Evolutionary conservation across 768 basidiomycete genomes (phyloP).

Genomic region (Leccinum ochraceum): DNA sequence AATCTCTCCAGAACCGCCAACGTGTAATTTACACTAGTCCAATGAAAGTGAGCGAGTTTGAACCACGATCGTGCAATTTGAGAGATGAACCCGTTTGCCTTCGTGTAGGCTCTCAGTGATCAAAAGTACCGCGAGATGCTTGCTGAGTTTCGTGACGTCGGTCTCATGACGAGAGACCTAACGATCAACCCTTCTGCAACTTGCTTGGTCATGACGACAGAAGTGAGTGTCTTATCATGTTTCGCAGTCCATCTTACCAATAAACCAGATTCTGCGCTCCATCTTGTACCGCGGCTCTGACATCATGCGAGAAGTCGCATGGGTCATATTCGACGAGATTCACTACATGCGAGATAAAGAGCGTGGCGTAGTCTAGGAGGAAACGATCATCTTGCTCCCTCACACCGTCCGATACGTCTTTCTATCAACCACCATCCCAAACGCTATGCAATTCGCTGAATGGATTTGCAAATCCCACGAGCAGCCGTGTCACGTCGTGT

Average conservation of each 20-base stretch:
- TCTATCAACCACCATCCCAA: slow-evolving; percentile 98
- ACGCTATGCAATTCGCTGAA: slow-evolving; percentile 99
- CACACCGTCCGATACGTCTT: slow-evolving; percentile 97
- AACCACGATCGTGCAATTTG: slow-evolving; percentile 12
- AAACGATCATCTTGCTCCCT: slow-evolving; percentile 96
- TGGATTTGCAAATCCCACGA: slow-evolving; percentile 98
- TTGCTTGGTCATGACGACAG: slow-evolving; percentile 99
- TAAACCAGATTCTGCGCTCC: slow-evolving; percentile 84
- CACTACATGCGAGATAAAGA: slow-evolving; percentile 99
- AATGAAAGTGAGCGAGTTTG: slow-evolving; percentile 78
- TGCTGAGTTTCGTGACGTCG: slow-evolving; percentile 96
- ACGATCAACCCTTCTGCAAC: slow-evolving; percentile 97
- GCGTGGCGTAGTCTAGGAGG: slow-evolving; percentile 99
- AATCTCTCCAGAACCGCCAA: slow-evolving; percentile 90
- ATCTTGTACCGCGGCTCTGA: slow-evolving; percentile 99
- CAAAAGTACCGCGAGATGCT: slow-evolving; percentile 99
- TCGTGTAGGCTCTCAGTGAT: slow-evolving; percentile 86
- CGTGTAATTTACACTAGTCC: slow-evolving; percentile 99
- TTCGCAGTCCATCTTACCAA: neutral
- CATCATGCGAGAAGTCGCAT: slow-evolving; percentile 99
- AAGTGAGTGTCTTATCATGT: slow-evolving; percentile 49
- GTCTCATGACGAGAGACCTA: slow-evolving; percentile 99
- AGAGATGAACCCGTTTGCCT: slow-evolving; percentile 18
- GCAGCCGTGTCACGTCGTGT: slow-evolving; percentile 98
- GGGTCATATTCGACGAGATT: slow-evolving; percentile 99